Percentiles rank a stretch among this genome's conserved stretches.
These are phyloP conservation scores for Litchi chinensis DNA, from an alignment of 345 rosid species.

Conservation along the genomic window DNA sequence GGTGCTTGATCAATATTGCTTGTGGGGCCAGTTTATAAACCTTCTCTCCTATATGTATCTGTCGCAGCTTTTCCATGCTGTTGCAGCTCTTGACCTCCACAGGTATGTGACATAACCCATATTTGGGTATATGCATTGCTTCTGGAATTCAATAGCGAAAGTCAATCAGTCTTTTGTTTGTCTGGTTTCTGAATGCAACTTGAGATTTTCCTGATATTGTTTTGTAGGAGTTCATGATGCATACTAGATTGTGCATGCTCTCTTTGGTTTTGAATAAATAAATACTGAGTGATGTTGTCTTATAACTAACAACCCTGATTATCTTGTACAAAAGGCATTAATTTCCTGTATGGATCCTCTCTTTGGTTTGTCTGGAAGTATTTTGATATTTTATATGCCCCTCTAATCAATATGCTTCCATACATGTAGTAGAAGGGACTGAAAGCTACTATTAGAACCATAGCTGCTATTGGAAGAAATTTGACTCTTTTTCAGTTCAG, in stretches of 20 bases:
- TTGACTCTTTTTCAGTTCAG: not conserved
- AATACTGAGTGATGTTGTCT: not conserved
- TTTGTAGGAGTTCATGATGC: not conserved
- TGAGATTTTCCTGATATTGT: not conserved
- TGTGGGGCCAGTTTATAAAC: not conserved
- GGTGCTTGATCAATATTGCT: not conserved
- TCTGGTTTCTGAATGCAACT: not conserved
- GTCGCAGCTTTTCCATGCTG: not conserved
- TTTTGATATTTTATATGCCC: not conserved
- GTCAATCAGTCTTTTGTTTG: not conserved
- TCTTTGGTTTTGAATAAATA: not conserved
- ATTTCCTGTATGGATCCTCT: not conserved
- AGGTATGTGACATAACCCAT: not conserved
- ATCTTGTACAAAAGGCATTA: no score
- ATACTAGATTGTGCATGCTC: not conserved
- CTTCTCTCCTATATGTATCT: not conserved
- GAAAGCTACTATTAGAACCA: not conserved
- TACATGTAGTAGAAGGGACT: not conserved
- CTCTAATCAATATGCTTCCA: not conserved
- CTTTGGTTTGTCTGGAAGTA: not conserved
- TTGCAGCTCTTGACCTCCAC: not conserved
- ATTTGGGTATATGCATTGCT: not conserved
- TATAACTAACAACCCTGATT: not conserved
- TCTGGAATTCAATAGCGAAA: not conserved
- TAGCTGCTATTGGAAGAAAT: not conserved